Conservation (phyloP, 2,329 filamentous ascomycete genomes). For the Laburnicola sp. region DNA sequence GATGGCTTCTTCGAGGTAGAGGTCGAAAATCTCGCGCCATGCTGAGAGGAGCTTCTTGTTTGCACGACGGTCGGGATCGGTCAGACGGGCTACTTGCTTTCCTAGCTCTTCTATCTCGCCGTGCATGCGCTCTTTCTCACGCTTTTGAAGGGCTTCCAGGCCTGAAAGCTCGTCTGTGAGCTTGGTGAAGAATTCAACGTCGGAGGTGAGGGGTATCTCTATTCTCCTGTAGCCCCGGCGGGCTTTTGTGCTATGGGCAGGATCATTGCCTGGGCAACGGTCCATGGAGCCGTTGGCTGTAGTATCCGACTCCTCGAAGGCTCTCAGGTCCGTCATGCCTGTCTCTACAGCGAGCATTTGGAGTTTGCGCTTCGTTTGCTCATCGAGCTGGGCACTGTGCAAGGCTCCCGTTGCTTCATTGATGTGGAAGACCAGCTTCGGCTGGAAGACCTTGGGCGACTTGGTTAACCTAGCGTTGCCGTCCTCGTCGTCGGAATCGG, state of each 20-base stretch:
- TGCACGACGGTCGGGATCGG: constrained; percentile 65
- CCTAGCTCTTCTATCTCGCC: constrained; percentile 67
- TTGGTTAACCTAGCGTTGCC: constrained; percentile 11
- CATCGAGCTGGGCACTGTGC: constrained; percentile 68
- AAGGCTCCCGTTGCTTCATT: constrained; percentile 68
- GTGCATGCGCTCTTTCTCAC: constrained; percentile 67
- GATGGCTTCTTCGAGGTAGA: constrained; percentile 77
- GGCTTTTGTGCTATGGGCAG: constrained; percentile 6
- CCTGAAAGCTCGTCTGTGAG: constrained; percentile 71
- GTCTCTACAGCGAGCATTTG: constrained; percentile 60
- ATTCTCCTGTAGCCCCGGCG: constrained; percentile 52
- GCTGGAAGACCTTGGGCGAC: constrained; percentile 54
- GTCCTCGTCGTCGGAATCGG: constrained; percentile 17
- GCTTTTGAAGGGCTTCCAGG: constrained; percentile 68
- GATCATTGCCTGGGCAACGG: constrained; percentile 3
- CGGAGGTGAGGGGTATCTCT: constrained; percentile 77
- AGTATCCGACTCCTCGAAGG: constrained; percentile 32
- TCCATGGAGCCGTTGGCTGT: constrained; percentile 15
- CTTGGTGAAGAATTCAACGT: constrained; percentile 77
- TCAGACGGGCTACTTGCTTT: constrained; percentile 64
- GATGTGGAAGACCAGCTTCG: constrained; percentile 71
- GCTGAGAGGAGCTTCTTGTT: constrained; percentile 67
- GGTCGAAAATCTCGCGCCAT: constrained; percentile 80
- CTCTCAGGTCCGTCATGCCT: constrained; percentile 45
- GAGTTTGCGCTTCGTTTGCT: constrained; percentile 66